Percentiles rank a stretch among this genome's conserved stretches.
Evolutionary conservation across 805 yeast species (phyloP).

Genomic region (Schwanniomyces pseudopolymorphus): DNA sequence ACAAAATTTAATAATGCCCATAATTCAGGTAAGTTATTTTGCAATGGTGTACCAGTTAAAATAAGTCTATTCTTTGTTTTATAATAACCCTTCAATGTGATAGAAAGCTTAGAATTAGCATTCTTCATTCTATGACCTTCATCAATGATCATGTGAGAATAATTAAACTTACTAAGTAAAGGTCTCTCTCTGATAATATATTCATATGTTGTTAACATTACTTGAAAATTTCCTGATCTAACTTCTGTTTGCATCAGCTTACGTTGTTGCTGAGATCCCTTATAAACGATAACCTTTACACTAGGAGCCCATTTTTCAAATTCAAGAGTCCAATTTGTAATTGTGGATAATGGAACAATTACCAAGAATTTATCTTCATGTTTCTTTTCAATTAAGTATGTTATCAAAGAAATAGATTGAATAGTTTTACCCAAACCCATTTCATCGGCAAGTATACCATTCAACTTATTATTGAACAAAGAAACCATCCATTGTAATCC

Average conservation of each 20-base stretch:
- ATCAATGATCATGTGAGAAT: slow-evolving; percentile 88
- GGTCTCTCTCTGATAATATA: slow-evolving; percentile 79
- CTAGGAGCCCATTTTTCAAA: slow-evolving; percentile 90
- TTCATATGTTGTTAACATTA: slow-evolving; percentile 77
- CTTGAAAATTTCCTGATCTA: slow-evolving; percentile 69
- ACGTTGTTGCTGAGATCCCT: slow-evolving; percentile 76
- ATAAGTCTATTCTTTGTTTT: slow-evolving; percentile 75
- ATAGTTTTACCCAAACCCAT: slow-evolving; percentile 70
- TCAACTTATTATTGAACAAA: slow-evolving; percentile 56
- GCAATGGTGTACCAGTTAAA: slow-evolving; percentile 86
- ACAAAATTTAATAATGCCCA: slow-evolving; percentile 85
- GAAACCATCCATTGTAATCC: slow-evolving; percentile 71
- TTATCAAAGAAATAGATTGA: slow-evolving; percentile 74
- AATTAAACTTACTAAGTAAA: slow-evolving; percentile 61
- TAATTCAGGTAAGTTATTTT: slow-evolving; percentile 78
- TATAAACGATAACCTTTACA: slow-evolving; percentile 67
- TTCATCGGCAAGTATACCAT: slow-evolving; percentile 67
- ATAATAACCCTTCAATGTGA: slow-evolving; percentile 68
- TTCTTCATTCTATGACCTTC: slow-evolving; percentile 92
- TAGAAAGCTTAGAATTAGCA: slow-evolving; percentile 69
- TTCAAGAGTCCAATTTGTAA: slow-evolving; percentile 83
- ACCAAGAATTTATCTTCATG: slow-evolving; percentile 72
- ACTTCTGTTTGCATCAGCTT: slow-evolving; percentile 63
- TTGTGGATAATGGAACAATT: slow-evolving; percentile 79
- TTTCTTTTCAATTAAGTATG: slow-evolving; percentile 69